Percentiles rank a stretch among this genome's conserved stretches.
Conservation (phyloP, 2,329 filamentous ascomycete species). For the Tolypocladium ophioglossoides region DNA sequence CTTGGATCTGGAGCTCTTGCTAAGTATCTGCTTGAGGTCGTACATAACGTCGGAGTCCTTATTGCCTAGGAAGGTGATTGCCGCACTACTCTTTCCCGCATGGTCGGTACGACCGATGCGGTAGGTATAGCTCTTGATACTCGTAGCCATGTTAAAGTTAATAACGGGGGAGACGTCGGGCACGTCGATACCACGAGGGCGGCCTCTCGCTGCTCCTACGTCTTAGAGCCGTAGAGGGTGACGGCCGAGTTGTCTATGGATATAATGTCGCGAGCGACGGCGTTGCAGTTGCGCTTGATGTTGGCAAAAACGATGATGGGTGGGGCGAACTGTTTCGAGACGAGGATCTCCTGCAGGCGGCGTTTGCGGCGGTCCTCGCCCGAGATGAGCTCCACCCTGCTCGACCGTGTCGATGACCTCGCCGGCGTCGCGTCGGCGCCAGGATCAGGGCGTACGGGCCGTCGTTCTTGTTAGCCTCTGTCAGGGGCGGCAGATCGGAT, state of each 20-base stretch:
- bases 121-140: conserved; percentile 93
- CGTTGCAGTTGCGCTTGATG: conserved; percentile 97
- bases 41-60: conserved; percentile 89
- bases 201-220: conserved; percentile 93
- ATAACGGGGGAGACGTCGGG: conserved; percentile 86
- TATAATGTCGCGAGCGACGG: conserved; percentile 87
- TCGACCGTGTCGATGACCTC: conserved; percentile 97
- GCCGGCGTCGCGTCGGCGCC: conserved; percentile 86
- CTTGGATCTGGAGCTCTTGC: conserved; percentile 76
- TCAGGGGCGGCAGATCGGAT: conserved; percentile 76
- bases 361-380: conserved; percentile 97
- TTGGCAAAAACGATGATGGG: conserved; percentile 99
- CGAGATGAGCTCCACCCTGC: conserved; percentile 82
- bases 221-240: conserved; percentile 90
- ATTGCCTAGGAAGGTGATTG: conserved; percentile 86
- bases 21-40: conserved; percentile 90
- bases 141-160: conserved; percentile 97
- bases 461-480: conserved; percentile 80
- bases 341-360: conserved; percentile 78
- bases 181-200: conserved; percentile 97
- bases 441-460: conserved; percentile 96
- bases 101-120: conserved; percentile 93
- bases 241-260: conserved; percentile 84
- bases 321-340: conserved; percentile 66
- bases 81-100: conserved; percentile 92